Conservation (phyloP, 495 filamentous ascomycete species). For the Letharia columbiana region DNA sequence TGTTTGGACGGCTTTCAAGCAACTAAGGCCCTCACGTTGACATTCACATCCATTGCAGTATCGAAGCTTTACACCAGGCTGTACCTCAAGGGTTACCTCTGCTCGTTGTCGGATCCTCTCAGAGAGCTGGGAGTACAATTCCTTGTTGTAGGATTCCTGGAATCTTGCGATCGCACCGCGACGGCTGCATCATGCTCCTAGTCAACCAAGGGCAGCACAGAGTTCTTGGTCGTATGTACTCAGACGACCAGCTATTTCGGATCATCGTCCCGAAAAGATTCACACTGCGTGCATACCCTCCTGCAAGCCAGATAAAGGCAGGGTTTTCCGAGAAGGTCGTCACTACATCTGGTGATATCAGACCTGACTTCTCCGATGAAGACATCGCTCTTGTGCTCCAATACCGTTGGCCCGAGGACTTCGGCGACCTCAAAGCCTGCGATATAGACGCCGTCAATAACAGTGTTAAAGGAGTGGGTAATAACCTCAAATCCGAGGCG, state of each 20-base stretch:
- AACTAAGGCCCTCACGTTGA: neutral
- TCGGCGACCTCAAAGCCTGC: neutral
- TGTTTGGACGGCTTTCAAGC: neutral
- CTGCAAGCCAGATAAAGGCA: neutral
- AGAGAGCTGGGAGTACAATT: neutral
- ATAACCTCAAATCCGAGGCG: neutral
- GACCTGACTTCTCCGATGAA: neutral
- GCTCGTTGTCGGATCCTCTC: neutral
- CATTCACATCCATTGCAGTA: neutral
- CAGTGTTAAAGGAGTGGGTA: neutral
- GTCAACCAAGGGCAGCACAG: neutral
- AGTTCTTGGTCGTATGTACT: neutral
- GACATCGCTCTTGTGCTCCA: conserved; percentile 2
- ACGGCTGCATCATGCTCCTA: neutral
- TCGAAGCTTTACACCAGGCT: neutral
- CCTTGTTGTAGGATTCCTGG: neutral
- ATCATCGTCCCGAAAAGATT: conserved; percentile 4
- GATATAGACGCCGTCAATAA: neutral
- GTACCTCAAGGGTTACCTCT: neutral
- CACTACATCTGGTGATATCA: neutral
- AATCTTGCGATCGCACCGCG: neutral
- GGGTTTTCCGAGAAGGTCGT: neutral
- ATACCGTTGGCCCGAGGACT: neutral
- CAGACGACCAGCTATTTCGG: conserved; percentile 6
- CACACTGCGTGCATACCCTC: neutral